These are phyloP conservation scores for Hyaloscypha finlandica DNA, from an alignment of 495 filamentous ascomycete genomes.

Conservation along the genomic window DNA sequence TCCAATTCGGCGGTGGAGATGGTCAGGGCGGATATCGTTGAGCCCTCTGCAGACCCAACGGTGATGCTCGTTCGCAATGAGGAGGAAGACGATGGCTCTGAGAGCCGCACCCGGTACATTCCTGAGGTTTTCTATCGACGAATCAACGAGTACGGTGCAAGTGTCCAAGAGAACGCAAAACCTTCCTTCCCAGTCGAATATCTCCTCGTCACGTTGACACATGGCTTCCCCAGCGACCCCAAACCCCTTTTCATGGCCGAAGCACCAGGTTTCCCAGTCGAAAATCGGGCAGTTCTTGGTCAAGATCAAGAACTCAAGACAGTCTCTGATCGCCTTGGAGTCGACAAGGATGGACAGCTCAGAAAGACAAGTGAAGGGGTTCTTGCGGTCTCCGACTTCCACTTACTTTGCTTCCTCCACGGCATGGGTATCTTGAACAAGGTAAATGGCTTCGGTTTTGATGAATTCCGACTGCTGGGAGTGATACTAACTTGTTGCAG, in stretches of 20 bases:
- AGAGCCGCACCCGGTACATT: slow-evolving; percentile 82
- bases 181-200: slow-evolving; percentile 96
- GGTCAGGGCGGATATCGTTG: slow-evolving; percentile 92
- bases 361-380: slow-evolving; percentile 55
- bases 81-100: slow-evolving; percentile 74
- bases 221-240: slow-evolving; percentile 86
- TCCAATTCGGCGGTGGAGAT: slow-evolving; percentile 96
- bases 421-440: slow-evolving; percentile 78
- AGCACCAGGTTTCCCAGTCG: slow-evolving; percentile 74
- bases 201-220: slow-evolving; percentile 90
- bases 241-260: slow-evolving; percentile 69
- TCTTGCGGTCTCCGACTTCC: slow-evolving; percentile 83
- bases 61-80: slow-evolving; percentile 95
- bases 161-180: slow-evolving; percentile 96
- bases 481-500: slow-evolving; percentile 46
- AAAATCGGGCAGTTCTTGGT: slow-evolving; percentile 84
- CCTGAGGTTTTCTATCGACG: slow-evolving; percentile 96
- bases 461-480: neutral
- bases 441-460: slow-evolving; percentile 43
- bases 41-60: slow-evolving; percentile 88
- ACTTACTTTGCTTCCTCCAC: slow-evolving; percentile 85
- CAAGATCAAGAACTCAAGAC: slow-evolving; percentile 73
- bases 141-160: slow-evolving; percentile 95
- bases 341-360: slow-evolving; percentile 53
- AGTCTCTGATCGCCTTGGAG: slow-evolving; percentile 62